phyloP scores from a whole-genome alignment of 495 filamentous ascomycete species.

The Cetradonia linearis region DNA sequence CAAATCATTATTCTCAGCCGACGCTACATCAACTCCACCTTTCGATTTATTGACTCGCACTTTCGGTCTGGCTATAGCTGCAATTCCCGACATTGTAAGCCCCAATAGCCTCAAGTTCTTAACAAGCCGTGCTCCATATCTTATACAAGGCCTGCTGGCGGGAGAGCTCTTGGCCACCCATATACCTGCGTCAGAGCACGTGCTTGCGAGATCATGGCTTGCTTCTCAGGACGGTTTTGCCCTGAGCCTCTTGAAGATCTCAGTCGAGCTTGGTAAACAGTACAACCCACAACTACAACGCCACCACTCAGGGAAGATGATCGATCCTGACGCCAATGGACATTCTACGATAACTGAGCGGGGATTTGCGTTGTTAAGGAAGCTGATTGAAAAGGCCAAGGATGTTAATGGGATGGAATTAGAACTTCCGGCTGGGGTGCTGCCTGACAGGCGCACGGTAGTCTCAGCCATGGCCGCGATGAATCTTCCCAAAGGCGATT shows the following conservation, averaged over 20 bases:
- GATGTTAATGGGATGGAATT: slow-evolving; percentile 44
- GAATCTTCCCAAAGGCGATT: slow-evolving; percentile 40
- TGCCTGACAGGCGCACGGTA: slow-evolving; percentile 62
- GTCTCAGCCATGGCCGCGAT: slow-evolving; percentile 56
- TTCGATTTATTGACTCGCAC: slow-evolving; percentile 79
- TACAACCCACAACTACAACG: slow-evolving; percentile 9
- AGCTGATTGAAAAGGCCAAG: slow-evolving; percentile 60
- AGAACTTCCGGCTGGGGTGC: slow-evolving; percentile 49
- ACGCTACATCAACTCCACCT: slow-evolving; percentile 49
- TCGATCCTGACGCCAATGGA: slow-evolving; percentile 38
- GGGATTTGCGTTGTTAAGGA: slow-evolving; percentile 58
- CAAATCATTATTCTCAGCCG: slow-evolving; percentile 65
- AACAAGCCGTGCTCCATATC: slow-evolving; percentile 70
- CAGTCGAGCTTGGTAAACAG: slow-evolving; percentile 9
- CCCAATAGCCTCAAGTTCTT: slow-evolving; percentile 6
- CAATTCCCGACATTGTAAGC: slow-evolving; percentile 54
- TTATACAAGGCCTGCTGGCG: slow-evolving; percentile 85
- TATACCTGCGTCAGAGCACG: slow-evolving; percentile 57
- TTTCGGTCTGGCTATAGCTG: slow-evolving; percentile 78
- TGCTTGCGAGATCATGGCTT: slow-evolving; percentile 72
- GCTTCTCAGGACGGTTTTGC: slow-evolving; percentile 78
- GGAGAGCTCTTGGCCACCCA: slow-evolving; percentile 79
- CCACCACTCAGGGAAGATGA: slow-evolving; percentile 21
- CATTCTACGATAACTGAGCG: slow-evolving; percentile 54
- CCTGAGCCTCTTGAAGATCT: slow-evolving; percentile 50